A percentile compares a stretch with the other conserved stretches of the same genome.
phyloP scores from a whole-genome alignment of 352 stramenopile genomes.

The Phytophthora citrophthora region DNA sequence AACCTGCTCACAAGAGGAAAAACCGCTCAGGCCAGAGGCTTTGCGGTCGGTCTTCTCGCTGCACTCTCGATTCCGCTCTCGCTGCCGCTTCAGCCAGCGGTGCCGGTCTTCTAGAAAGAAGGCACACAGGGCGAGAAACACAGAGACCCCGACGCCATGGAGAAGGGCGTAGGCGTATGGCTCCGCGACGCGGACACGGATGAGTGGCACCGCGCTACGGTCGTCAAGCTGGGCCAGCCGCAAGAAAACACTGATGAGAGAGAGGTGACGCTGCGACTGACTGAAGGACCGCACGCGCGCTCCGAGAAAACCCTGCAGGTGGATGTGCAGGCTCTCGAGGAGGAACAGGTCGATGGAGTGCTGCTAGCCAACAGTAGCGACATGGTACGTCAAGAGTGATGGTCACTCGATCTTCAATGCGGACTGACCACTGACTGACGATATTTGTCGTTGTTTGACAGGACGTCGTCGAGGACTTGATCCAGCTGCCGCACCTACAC shows the following conservation, averaged over 20 bases:
- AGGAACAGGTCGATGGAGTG: slow-evolving; percentile 59
- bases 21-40: slow-evolving; percentile 12
- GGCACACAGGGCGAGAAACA: neutral
- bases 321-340: slow-evolving; percentile 70
- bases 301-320: slow-evolving; percentile 57
- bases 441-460: slow-evolving; percentile 18
- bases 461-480: slow-evolving; percentile 92
- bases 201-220: slow-evolving; percentile 71
- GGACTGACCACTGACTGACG: slow-evolving; percentile 3
- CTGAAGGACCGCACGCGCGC: slow-evolving; percentile 53
- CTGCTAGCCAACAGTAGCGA: slow-evolving; percentile 86
- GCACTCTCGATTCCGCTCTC: slow-evolving; percentile 27
- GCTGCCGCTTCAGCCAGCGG: neutral
- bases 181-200: slow-evolving; percentile 69
- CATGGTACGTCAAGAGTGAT: slow-evolving; percentile 57
- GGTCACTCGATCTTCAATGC: neutral
- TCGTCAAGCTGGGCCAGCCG: slow-evolving; percentile 50
- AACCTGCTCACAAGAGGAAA: slow-evolving; percentile 33
- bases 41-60: neutral
- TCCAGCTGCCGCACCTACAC: slow-evolving; percentile 93
- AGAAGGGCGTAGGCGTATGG: slow-evolving; percentile 84
- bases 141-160: slow-evolving; percentile 46
- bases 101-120: slow-evolving; percentile 3
- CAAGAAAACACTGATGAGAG: slow-evolving; percentile 21
- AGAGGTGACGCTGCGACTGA: slow-evolving; percentile 60